phyloP scores from a whole-genome alignment of 805 yeast species.

The Wickerhamiella siamensis region DNA sequence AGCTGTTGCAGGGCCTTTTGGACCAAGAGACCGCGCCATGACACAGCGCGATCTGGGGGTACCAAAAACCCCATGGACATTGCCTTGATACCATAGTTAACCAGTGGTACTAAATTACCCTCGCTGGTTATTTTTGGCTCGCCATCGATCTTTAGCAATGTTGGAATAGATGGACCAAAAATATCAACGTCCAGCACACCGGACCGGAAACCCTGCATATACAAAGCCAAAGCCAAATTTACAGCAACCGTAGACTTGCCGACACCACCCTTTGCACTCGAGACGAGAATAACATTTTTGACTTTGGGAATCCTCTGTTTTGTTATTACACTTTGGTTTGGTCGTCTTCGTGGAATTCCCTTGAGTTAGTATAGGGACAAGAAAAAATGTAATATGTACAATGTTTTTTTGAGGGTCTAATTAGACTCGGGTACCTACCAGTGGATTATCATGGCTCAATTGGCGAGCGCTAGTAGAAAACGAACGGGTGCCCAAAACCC shows the following conservation, averaged over 20 bases:
- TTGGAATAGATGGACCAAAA: slow-evolving; percentile 76
- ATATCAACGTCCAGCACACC: slow-evolving; percentile 71
- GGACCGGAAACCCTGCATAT: slow-evolving; percentile 36
- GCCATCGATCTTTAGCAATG: slow-evolving; percentile 49
- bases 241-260: slow-evolving; percentile 62
- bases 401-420: background rate
- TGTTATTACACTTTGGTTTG: slow-evolving; percentile 4
- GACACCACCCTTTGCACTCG: slow-evolving; percentile 73
- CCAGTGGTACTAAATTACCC: slow-evolving; percentile 50
- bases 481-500: slow-evolving; percentile 13
- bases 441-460: slow-evolving; percentile 37
- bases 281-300: slow-evolving; percentile 43
- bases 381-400: background rate
- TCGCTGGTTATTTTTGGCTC: slow-evolving; percentile 43
- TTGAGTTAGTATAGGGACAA: slow-evolving; percentile 17
- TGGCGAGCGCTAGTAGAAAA: slow-evolving; percentile 17
- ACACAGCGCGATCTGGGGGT: slow-evolving; percentile 48
- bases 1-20: slow-evolving; percentile 78
- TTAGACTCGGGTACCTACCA: slow-evolving; percentile 29
- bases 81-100: slow-evolving; percentile 61
- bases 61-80: slow-evolving; percentile 86
- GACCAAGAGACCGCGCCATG: slow-evolving; percentile 79
- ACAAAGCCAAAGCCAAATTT: slow-evolving; percentile 52
- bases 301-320: slow-evolving; percentile 44
- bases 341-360: slow-evolving; percentile 30